These are phyloP conservation scores for Hypoxylon sp. DNA, from an alignment of 2,329 filamentous ascomycete species.

Conservation along the genomic window DNA sequence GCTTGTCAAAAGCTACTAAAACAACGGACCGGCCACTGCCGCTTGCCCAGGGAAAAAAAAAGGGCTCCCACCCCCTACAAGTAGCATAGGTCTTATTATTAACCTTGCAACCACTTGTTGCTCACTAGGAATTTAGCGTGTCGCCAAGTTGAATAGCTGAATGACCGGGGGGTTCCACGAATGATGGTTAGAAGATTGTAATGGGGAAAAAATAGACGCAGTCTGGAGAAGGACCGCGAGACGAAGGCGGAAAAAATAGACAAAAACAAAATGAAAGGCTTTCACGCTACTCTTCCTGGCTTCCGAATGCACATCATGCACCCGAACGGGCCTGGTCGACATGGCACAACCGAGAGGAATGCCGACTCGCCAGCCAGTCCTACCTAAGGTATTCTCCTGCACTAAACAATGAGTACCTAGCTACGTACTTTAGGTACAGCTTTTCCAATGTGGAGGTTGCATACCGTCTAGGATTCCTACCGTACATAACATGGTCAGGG, in stretches of 20 bases:
- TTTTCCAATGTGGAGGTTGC: slow-evolving; percentile 52
- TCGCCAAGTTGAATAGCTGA: slow-evolving; percentile 38
- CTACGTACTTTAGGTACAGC: slow-evolving; percentile 41
- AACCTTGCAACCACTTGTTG: slow-evolving; percentile 33
- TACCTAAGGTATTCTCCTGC: slow-evolving; percentile 42
- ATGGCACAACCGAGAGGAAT: slow-evolving; percentile 46
- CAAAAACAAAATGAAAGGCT: slow-evolving; percentile 13
- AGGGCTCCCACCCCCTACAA: slow-evolving; percentile 15
- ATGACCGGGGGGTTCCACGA: slow-evolving; percentile 23
- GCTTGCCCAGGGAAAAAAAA: slow-evolving; percentile 38
- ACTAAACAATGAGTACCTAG: slow-evolving; percentile 40
- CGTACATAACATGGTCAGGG: slow-evolving; percentile 41
- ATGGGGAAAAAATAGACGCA: slow-evolving; percentile 14
- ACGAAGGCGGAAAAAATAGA: slow-evolving; percentile 17
- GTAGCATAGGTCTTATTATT: slow-evolving; percentile 42
- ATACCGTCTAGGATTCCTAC: slow-evolving; percentile 47
- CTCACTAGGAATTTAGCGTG: slow-evolving; percentile 28
- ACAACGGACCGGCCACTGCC: slow-evolving; percentile 45
- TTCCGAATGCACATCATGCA: slow-evolving; percentile 50
- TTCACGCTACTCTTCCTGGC: slow-evolving; percentile 38
- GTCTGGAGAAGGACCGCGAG: slow-evolving; percentile 17
- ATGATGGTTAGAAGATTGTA: slow-evolving; percentile 28
- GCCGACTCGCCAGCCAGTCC: slow-evolving; percentile 48
- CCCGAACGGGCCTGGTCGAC: slow-evolving; percentile 46
- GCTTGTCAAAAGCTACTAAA: slow-evolving; percentile 43